phyloP scores from a whole-genome alignment of 2,329 filamentous ascomycete genomes.

The Fusarium sp. region DNA sequence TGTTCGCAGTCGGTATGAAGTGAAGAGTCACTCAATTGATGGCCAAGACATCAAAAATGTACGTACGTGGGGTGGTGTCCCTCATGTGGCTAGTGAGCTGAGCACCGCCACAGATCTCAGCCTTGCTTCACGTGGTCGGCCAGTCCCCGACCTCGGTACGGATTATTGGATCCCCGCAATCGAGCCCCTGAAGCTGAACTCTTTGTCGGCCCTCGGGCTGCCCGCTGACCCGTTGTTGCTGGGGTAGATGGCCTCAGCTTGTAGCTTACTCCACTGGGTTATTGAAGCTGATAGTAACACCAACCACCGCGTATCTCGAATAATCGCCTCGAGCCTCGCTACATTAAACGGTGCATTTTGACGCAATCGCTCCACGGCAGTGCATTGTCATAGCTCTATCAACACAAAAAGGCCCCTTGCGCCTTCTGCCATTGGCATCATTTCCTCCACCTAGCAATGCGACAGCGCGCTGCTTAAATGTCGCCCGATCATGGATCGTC shows the following conservation, averaged over 20 bases:
- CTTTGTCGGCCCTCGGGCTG: conserved; percentile 43
- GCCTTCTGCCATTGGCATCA: conserved; percentile 38
- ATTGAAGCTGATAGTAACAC: conserved; percentile 46
- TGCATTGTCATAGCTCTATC: conserved; percentile 2
- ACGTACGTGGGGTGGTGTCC: conserved; percentile 39
- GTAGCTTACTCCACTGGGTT: conserved; percentile 41
- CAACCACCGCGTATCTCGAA: conserved; percentile 47
- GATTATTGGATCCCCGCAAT: conserved; percentile 45
- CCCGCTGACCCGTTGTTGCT: conserved; percentile 44
- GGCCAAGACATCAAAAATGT: conserved; percentile 46
- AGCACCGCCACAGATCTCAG: conserved; percentile 23
- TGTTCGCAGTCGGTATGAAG: conserved; percentile 39
- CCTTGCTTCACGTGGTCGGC: conserved; percentile 39
- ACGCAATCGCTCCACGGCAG: conserved; percentile 19
- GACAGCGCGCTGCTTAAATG: conserved; percentile 59
- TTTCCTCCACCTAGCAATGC: conserved; percentile 50
- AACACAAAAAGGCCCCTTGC: conserved; percentile 29
- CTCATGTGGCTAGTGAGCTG: conserved; percentile 40
- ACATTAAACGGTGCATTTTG: conserved; percentile 23
- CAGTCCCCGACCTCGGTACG: conserved; percentile 41
- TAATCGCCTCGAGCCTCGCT: conserved; percentile 36
- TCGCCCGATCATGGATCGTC: conserved; percentile 71
- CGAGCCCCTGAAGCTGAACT: conserved; percentile 43
- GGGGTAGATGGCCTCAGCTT: conserved; percentile 45
- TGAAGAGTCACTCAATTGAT: conserved; percentile 47